These are phyloP conservation scores for Trichocladium uniseriatum DNA, from an alignment of 495 filamentous ascomycete genomes.

Conservation along the genomic window DNA sequence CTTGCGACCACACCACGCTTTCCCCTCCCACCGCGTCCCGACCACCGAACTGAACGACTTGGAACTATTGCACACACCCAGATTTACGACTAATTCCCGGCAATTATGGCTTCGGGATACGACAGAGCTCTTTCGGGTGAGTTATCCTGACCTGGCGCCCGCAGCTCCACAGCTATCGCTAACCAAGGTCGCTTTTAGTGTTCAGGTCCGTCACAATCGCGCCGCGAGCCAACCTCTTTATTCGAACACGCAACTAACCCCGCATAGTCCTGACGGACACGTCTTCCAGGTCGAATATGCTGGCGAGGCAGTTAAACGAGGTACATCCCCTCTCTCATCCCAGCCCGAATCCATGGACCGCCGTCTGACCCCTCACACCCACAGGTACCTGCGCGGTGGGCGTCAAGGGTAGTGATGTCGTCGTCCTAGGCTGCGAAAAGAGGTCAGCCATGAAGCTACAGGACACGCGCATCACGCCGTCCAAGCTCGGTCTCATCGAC, in stretches of 20 bases:
- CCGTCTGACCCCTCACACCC: not conserved
- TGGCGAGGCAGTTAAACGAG: slow-evolving; percentile 96
- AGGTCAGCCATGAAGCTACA: slow-evolving; percentile 97
- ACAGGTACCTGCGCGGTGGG: slow-evolving; percentile 94
- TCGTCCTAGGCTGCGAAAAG: slow-evolving; percentile 97
- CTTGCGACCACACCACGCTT: not conserved
- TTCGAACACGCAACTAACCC: slow-evolving; percentile 26
- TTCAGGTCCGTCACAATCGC: slow-evolving; percentile 49
- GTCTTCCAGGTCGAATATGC: slow-evolving; percentile 99
- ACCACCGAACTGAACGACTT: not conserved
- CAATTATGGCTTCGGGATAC: slow-evolving; percentile 73
- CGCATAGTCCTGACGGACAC: slow-evolving; percentile 84
- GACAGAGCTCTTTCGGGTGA: slow-evolving; percentile 91
- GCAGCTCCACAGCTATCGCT: slow-evolving; percentile 24
- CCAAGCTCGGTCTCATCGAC: slow-evolving; percentile 92
- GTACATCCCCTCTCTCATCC: slow-evolving; percentile 39
- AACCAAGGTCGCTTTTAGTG: slow-evolving; percentile 41
- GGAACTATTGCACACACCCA: not conserved
- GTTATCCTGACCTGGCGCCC: slow-evolving; percentile 22
- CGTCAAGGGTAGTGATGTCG: slow-evolving; percentile 89
- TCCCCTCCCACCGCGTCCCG: not conserved
- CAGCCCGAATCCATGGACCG: not conserved
- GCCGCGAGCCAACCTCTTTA: too few relatives aligned
- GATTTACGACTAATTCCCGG: not conserved
- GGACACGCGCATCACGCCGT: slow-evolving; percentile 97